Conservation (phyloP, 2,329 filamentous ascomycete genomes). For the Fusarium sp. region DNA sequence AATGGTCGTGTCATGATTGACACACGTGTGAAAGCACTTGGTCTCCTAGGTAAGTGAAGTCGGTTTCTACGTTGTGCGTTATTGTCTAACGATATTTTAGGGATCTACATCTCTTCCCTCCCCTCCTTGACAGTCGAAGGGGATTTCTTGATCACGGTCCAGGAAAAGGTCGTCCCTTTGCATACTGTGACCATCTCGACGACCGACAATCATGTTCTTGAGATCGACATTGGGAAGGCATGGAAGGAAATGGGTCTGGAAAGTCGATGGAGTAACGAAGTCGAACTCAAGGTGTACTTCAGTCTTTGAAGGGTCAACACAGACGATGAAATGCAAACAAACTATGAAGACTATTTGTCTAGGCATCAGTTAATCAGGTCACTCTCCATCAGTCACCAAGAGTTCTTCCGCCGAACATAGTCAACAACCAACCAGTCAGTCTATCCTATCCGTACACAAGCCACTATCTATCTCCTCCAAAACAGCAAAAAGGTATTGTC, state of each 20-base stretch:
- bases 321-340: too few relatives aligned
- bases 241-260: constrained; percentile 80
- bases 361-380: too few relatives aligned
- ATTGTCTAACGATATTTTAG: constrained; percentile 48
- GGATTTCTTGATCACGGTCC: constrained; percentile 79
- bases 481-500: too few relatives aligned
- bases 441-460: too few relatives aligned
- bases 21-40: constrained; percentile 81
- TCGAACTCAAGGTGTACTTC: constrained; percentile 73
- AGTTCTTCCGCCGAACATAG: too few relatives aligned
- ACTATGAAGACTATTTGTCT: too few relatives aligned
- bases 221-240: constrained; percentile 79
- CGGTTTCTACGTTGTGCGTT: not conserved
- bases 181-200: constrained; percentile 71
- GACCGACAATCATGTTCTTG: constrained; percentile 69
- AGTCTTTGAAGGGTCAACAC: constrained; percentile 45
- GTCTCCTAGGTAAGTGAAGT: constrained; percentile 70
- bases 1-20: constrained; percentile 73
- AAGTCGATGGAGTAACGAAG: constrained; percentile 83
- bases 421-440: too few relatives aligned
- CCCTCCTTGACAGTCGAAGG: constrained; percentile 67
- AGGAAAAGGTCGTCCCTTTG: constrained; percentile 74
- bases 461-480: too few relatives aligned
- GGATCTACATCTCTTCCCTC: constrained; percentile 80
- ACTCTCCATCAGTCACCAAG: too few relatives aligned